Percentiles rank a stretch among this genome's conserved stretches.
These are phyloP conservation scores for Mucor velutinosus DNA, from an alignment of 371 early-diverging fungal species.

Conservation along the genomic window DNA sequence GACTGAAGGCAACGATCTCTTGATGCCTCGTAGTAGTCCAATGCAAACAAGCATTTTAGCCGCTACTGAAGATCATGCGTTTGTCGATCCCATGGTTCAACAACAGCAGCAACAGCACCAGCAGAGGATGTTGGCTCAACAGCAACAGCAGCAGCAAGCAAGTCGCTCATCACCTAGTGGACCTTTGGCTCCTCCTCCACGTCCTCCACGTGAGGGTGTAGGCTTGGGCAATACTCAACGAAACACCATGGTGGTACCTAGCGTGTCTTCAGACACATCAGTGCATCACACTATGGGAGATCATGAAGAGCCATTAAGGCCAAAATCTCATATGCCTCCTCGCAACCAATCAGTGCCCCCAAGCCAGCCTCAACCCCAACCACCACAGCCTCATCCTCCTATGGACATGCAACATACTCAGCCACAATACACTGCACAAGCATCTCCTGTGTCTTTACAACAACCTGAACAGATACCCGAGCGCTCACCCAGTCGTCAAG, in stretches of 20 bases:
- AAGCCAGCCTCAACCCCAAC: neutral
- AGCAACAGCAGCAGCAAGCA: neutral
- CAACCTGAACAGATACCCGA: conserved; percentile 7
- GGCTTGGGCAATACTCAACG: conserved; percentile 32
- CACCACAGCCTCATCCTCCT: neutral
- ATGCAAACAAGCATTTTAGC: conserved; percentile 4
- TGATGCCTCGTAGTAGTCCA: conserved; percentile 5
- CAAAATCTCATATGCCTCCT: conserved; percentile 22
- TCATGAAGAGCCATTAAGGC: conserved; percentile 5
- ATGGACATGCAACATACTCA: neutral
- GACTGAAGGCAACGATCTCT: conserved; percentile 15
- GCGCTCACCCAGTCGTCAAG: conserved; percentile 16
- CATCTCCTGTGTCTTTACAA: neutral
- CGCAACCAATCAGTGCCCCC: conserved; percentile 2
- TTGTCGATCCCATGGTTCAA: neutral
- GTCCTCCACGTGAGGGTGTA: conserved; percentile 56
- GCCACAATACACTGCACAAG: neutral
- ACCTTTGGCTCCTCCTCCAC: conserved; percentile 38
- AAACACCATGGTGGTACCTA: conserved; percentile 23
- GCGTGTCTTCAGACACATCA: neutral
- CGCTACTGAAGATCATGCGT: neutral
- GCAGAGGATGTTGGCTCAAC: neutral
- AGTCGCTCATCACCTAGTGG: conserved; percentile 6
- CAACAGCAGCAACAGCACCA: neutral
- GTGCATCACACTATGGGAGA: neutral